phyloP scores from a whole-genome alignment of 2,329 filamentous ascomycete species.

The Cladosporium oxysporum region DNA sequence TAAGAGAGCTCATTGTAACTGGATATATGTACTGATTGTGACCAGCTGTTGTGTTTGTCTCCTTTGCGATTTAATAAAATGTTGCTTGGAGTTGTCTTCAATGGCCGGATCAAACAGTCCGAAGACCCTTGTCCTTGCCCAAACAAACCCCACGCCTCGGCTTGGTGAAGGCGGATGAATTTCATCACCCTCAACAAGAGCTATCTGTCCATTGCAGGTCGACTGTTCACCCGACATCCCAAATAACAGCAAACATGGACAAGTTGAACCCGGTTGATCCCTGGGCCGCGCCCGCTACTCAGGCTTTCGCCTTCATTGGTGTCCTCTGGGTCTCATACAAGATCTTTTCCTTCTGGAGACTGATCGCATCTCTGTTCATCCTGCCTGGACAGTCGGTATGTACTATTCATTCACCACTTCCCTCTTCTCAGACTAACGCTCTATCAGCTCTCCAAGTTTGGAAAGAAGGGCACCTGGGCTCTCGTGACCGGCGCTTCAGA shows the following conservation, averaged over 20 bases:
- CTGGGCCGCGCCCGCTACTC: slow-evolving; percentile 36
- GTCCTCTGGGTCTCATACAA: slow-evolving; percentile 41
- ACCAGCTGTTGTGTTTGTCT: neutral
- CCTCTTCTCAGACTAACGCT: neutral
- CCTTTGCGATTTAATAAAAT: no score
- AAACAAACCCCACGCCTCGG: slow-evolving; percentile 6
- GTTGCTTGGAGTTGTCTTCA: neutral
- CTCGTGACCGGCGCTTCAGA: slow-evolving; percentile 94
- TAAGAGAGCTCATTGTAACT: slow-evolving; percentile 25
- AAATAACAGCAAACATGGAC: slow-evolving; percentile 21
- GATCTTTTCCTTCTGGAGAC: slow-evolving; percentile 49
- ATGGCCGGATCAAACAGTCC: neutral
- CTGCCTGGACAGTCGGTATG: slow-evolving; percentile 51
- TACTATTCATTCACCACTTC: neutral
- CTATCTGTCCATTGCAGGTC: neutral
- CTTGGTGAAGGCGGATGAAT: neutral
- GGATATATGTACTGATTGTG: neutral
- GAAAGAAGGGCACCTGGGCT: slow-evolving; percentile 88
- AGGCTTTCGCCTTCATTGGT: slow-evolving; percentile 41
- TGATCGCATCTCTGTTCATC: slow-evolving; percentile 52
- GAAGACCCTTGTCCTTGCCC: neutral
- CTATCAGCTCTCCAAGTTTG: slow-evolving; percentile 79
- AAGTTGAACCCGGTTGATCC: slow-evolving; percentile 27
- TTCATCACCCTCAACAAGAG: neutral
- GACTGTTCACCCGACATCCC: neutral